Conservation (phyloP, 805 yeast species). For the Cyberlindnera mississippiensis region DNA sequence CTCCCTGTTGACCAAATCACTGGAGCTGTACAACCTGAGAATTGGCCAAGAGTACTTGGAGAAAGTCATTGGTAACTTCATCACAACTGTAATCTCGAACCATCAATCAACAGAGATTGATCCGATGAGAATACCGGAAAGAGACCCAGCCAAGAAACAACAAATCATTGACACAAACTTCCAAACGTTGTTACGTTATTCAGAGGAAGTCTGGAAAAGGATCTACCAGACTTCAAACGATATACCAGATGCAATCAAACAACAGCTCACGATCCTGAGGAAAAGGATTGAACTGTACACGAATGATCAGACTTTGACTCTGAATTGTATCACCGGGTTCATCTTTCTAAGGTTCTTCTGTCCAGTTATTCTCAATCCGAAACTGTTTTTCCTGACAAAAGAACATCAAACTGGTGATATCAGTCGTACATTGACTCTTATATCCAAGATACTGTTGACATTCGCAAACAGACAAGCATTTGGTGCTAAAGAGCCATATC, state of each 20-base stretch:
- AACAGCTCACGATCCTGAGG: conserved; percentile 59
- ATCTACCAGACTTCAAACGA: conserved; percentile 68
- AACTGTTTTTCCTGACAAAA: conserved; percentile 67
- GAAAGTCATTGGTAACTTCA: conserved; percentile 65
- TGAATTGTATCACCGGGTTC: conserved; percentile 79
- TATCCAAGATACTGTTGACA: conserved; percentile 76
- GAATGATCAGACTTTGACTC: conserved; percentile 43
- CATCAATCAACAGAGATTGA: conserved; percentile 71
- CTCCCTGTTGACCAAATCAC: conserved; percentile 72
- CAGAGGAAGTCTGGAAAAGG: conserved; percentile 59
- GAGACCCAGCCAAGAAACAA: conserved; percentile 35
- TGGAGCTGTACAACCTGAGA: conserved; percentile 72
- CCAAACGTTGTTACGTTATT: conserved; percentile 44
- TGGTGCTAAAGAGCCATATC: conserved; percentile 80
- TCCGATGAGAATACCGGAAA: conserved; percentile 50
- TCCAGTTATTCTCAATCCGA: conserved; percentile 90
- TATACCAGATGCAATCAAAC: conserved; percentile 63
- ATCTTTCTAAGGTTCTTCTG: conserved; percentile 81
- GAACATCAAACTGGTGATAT: conserved; percentile 66
- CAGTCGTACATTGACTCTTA: conserved; percentile 74
- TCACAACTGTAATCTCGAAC: conserved; percentile 46
- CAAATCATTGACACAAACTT: conserved; percentile 44
- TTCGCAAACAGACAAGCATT: conserved; percentile 74
- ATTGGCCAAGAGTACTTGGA: conserved; percentile 78
- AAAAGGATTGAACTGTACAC: conserved; percentile 60